Conservation (phyloP, 352 stramenopile genomes). For the Phytophthora boehmeriae region DNA sequence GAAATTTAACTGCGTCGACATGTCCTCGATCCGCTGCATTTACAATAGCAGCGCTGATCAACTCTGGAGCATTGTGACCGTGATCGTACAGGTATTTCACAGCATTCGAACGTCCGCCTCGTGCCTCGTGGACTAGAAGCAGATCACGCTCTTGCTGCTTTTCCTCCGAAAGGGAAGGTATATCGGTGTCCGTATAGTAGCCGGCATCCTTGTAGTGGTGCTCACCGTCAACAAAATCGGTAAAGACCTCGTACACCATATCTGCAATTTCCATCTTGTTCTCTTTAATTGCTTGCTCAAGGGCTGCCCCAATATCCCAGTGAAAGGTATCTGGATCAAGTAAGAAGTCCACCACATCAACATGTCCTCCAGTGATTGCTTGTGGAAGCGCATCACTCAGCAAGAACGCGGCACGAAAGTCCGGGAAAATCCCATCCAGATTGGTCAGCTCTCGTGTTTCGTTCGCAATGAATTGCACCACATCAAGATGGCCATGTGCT, state of each 20-base stretch:
- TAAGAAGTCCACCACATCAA: slow-evolving; percentile 3
- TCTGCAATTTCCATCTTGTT: background rate
- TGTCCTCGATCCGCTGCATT: background rate
- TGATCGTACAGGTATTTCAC: slow-evolving; percentile 10
- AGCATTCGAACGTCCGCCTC: background rate
- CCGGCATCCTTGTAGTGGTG: background rate
- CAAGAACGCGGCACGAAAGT: background rate
- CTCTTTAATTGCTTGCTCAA: background rate
- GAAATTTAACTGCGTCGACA: background rate
- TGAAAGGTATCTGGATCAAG: background rate
- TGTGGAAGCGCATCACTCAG: background rate
- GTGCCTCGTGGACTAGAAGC: background rate
- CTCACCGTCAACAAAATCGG: background rate
- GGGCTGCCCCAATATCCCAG: background rate
- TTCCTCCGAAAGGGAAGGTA: background rate
- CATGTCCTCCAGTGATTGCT: slow-evolving; percentile 1
- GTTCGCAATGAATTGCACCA: background rate
- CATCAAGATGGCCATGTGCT: background rate
- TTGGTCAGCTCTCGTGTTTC: background rate
- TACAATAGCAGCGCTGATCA: background rate
- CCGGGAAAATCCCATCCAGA: background rate
- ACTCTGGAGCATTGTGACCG: background rate
- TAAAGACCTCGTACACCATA: background rate
- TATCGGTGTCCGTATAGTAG: background rate
- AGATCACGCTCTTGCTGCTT: background rate